These are phyloP conservation scores for Candida sp. DNA, from an alignment of 1,139 yeast species.

Conservation along the genomic window DNA sequence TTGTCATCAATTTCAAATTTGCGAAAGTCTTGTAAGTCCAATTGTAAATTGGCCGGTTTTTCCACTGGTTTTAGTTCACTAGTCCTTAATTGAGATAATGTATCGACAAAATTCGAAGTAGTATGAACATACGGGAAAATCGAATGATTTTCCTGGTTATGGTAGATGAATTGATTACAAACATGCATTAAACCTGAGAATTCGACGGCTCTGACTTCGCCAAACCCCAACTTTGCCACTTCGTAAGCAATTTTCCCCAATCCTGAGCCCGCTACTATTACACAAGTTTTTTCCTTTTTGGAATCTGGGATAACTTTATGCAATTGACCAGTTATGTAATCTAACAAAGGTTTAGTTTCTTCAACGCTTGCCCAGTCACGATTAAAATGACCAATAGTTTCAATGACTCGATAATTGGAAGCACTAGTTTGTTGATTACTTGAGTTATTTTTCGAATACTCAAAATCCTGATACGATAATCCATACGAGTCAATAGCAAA, in stretches of 20 bases:
- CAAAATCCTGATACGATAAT: conserved; percentile 35
- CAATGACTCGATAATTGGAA: conserved; percentile 58
- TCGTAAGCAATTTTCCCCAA: conserved; percentile 70
- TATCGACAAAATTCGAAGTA: conserved; percentile 61
- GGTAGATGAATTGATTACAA: conserved; percentile 55
- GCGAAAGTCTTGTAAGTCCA: conserved; percentile 67
- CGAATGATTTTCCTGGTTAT: conserved; percentile 5
- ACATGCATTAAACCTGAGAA: conserved; percentile 68
- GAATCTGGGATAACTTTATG: conserved; percentile 20
- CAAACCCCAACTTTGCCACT: conserved; percentile 40
- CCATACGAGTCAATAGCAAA: conserved; percentile 37
- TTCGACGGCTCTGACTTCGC: conserved; percentile 66
- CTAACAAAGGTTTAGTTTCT: conserved; percentile 52
- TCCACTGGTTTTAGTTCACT: conserved; percentile 29
- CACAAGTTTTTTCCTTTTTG: conserved; percentile 33
- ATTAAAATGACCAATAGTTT: conserved; percentile 67
- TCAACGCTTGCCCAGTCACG: conserved; percentile 66
- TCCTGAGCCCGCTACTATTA: conserved; percentile 80
- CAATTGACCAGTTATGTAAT: conserved; percentile 41
- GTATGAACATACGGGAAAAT: conserved; percentile 70
- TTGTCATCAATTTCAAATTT: conserved; percentile 31
- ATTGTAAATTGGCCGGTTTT: conserved; percentile 45
- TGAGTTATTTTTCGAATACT: conserved; percentile 17
- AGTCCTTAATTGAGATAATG: conserved; percentile 51
- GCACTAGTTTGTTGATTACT: conserved; percentile 18